Evolutionary conservation across 805 yeast species (phyloP).

Genomic region (Crinitomyces ghanaensis): DNA sequence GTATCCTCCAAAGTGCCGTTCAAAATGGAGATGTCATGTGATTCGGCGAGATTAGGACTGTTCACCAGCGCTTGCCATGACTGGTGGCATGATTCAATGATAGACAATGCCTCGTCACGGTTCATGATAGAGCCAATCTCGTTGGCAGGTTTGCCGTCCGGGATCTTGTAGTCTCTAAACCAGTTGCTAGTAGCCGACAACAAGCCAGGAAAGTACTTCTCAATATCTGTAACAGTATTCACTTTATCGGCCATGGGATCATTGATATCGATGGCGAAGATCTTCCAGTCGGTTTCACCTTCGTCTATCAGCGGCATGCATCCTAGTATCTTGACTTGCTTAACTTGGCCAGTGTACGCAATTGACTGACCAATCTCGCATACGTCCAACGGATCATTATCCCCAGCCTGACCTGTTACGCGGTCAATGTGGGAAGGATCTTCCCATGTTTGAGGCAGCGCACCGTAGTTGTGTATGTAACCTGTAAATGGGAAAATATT

Average conservation of each 20-base stretch:
- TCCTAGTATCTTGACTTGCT: slow-evolving; percentile 86
- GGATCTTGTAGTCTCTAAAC: slow-evolving; percentile 77
- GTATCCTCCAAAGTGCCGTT: slow-evolving; percentile 43
- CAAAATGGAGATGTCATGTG: slow-evolving; percentile 41
- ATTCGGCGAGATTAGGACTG: slow-evolving; percentile 44
- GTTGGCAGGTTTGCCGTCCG: slow-evolving; percentile 70
- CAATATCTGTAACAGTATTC: slow-evolving; percentile 58
- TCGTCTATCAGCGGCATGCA: slow-evolving; percentile 92
- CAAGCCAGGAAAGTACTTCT: slow-evolving; percentile 56
- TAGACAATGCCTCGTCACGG: slow-evolving; percentile 44
- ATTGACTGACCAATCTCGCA: slow-evolving; percentile 72
- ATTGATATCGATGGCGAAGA: slow-evolving; percentile 54
- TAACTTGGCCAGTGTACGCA: slow-evolving; percentile 55
- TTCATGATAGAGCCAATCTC: slow-evolving; percentile 57
- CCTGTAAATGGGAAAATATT: slow-evolving; percentile 78
- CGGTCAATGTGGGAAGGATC: slow-evolving; percentile 55
- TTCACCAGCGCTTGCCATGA: slow-evolving; percentile 58
- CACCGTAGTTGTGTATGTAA: slow-evolving; percentile 69
- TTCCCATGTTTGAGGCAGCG: slow-evolving; percentile 76
- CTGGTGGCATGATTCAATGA: slow-evolving; percentile 51
- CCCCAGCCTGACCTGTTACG: slow-evolving; percentile 54
- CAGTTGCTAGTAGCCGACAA: slow-evolving; percentile 58
- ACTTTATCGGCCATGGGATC: slow-evolving; percentile 56
- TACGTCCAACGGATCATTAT: slow-evolving; percentile 91
- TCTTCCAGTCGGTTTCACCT: slow-evolving; percentile 96